These are phyloP conservation scores for Lepiota subincarnata DNA, from an alignment of 768 basidiomycete species.

Conservation along the genomic window DNA sequence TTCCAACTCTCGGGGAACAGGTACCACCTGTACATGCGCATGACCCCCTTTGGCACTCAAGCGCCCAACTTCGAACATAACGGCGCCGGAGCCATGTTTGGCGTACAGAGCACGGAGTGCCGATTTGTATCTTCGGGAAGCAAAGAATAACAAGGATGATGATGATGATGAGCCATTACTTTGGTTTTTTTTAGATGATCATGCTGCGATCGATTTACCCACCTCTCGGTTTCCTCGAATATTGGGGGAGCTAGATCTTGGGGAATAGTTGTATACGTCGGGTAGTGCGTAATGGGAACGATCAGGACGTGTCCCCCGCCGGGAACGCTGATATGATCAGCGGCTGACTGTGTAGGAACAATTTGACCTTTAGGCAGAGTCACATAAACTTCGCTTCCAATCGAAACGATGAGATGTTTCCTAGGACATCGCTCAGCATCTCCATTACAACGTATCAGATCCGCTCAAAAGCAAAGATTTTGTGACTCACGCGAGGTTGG, in stretches of 20 bases:
- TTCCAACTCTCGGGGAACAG: conserved; percentile 62
- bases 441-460: background rate
- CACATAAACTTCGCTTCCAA: conserved; percentile 90
- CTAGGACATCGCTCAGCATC: conserved; percentile 34
- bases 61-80: conserved; percentile 87
- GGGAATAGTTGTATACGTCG: conserved; percentile 81
- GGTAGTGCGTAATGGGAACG: conserved; percentile 91
- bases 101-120: conserved; percentile 71
- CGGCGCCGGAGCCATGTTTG: conserved; percentile 60
- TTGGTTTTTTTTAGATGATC: background rate
- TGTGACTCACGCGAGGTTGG: conserved; percentile 70
- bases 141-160: conserved; percentile 5
- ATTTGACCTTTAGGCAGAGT: conserved; percentile 97
- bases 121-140: conserved; percentile 63
- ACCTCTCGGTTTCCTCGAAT: conserved; percentile 77
- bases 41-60: conserved; percentile 86
- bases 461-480: background rate
- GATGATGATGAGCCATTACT: conserved; percentile 3
- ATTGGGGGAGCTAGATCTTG: conserved; percentile 72
- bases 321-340: conserved; percentile 58
- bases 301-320: conserved; percentile 96
- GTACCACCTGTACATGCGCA: conserved; percentile 87
- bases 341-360: conserved; percentile 67
- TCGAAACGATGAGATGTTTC: conserved; percentile 93
- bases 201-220: conserved; percentile 13